Base-by-base conservation (phyloP, 495 filamentous ascomycete species). In the Daldinia decipiens region DNA sequence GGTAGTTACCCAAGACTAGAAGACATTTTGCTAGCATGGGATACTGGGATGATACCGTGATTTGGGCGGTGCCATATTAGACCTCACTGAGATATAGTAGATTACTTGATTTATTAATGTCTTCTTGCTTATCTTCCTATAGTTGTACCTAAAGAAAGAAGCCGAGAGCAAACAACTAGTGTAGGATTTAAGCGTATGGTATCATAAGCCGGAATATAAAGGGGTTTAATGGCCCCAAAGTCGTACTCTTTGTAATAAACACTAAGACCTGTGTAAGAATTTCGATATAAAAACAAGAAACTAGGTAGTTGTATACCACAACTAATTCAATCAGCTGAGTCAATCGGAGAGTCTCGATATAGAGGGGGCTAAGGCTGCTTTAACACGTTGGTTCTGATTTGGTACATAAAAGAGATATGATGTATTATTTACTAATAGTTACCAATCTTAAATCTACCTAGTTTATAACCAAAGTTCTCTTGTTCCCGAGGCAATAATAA, bases 281-380 rank as follows among this genome's bases (percentile, higher is more conserved):
- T n/a, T n/a, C n/a, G n/a, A n/a, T n/a, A n/a, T n/a, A n/a, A n/a
- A n/a, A n/a, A n/a, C n/a, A n/a, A n/a, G n/a, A n/a, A n/a, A n/a
- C n/a, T n/a, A n/a, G n/a, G n/a, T n/a, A n/a, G n/a, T n/a, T n/a
- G n/a, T n/a, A n/a, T n/a, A n/a, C n/a, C n/a, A n/a, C n/a, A n/a
- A n/a, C n/a, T n/a, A n/a, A n/a, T n/a, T n/a, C n/a, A n/a, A n/a
- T n/a, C n/a, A n/a, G n/a, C n/a, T n/a, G n/a, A n/a, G n/a, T n/a
- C n/a, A n/a, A n/a, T n/a, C n/a, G n/a, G n/a, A 54, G 27, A 64
- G 59, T 34, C 27, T 62, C 0, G 71, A 74, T 59, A 9, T 71
- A 5, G 64, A 67, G 2, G 67, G 59, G 38, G 67, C 59, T 38
- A 74, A 68, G 62, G 36, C 15, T 51, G 68, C 57, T 27, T 15